Percentiles rank a stretch among this genome's conserved stretches.
phyloP scores from a whole-genome alignment of 2,329 filamentous ascomycete genomes.

The Calonectria pteridis region DNA sequence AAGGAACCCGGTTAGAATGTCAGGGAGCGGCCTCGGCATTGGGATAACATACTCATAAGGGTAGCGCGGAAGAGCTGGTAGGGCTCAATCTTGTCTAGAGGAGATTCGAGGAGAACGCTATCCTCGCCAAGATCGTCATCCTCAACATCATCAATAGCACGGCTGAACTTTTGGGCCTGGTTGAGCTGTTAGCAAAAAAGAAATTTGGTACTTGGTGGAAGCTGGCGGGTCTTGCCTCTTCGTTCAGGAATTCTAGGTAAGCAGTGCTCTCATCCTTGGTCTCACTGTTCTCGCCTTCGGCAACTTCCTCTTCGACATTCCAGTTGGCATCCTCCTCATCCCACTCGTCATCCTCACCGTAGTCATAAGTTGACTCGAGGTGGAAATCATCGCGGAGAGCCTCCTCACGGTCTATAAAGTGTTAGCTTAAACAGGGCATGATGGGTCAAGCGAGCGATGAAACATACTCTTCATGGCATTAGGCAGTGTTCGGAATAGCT shows the following conservation, averaged over 20 bases:
- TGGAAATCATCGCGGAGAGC: conserved; percentile 90
- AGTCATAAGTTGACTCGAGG: conserved; percentile 73
- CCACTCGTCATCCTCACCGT: conserved; percentile 83
- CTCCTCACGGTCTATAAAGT: conserved; percentile 82
- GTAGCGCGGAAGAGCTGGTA: conserved; percentile 90
- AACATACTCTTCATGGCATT: conserved; percentile 81
- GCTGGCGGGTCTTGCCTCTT: conserved; percentile 72
- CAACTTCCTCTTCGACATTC: conserved; percentile 79
- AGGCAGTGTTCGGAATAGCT: conserved; percentile 92
- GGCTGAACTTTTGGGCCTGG: conserved; percentile 85
- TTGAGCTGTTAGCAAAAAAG: conserved; percentile 37
- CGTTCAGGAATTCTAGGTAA: conserved; percentile 95
- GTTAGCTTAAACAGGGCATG: conserved; percentile 41
- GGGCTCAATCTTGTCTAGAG: conserved; percentile 94
- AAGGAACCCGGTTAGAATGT: conserved; percentile 45
- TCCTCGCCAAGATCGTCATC: conserved; percentile 94
- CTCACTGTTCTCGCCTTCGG: conserved; percentile 74
- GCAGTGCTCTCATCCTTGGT: conserved; percentile 91
- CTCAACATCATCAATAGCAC: conserved; percentile 75
- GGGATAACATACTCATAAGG: conserved; percentile 77
- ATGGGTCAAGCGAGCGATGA: conserved; percentile 47
- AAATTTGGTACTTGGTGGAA: neutral
- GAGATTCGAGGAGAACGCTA: conserved; percentile 91
- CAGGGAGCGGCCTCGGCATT: neutral
- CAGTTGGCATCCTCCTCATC: conserved; percentile 86